Conservation (phyloP, 2,329 filamentous ascomycete species). For the Acarospora socialis region DNA sequence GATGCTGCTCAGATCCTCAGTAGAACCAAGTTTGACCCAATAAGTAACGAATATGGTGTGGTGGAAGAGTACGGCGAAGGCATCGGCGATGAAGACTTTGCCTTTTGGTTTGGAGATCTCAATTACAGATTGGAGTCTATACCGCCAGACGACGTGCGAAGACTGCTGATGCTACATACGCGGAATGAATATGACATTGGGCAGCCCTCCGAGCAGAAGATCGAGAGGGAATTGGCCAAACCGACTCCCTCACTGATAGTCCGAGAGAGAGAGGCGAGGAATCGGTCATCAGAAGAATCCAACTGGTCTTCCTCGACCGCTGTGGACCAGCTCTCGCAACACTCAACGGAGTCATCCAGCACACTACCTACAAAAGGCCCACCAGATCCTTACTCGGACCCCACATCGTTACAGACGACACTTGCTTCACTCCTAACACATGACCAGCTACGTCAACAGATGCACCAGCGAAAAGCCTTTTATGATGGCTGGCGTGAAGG, state of each 20-base stretch:
- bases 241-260: constrained; percentile 2
- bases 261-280: too few relatives aligned
- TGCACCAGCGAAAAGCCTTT: constrained; percentile 56
- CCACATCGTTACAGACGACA: constrained; percentile 75
- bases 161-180: constrained; percentile 69
- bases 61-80: constrained; percentile 43
- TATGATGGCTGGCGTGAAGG: constrained; percentile 90
- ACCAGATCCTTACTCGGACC: constrained; percentile 59
- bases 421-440: constrained; percentile 76
- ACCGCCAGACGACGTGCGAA: constrained; percentile 77
- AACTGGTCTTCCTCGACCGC: constrained; percentile 2
- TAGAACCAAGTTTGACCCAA: constrained; percentile 64
- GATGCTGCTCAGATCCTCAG: constrained; percentile 66
- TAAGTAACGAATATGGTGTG: constrained; percentile 49
- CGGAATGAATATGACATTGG: constrained; percentile 56
- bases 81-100: constrained; percentile 83
- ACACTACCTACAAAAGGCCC: constrained; percentile 42
- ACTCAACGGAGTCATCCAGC: constrained; percentile 9
- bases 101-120: constrained; percentile 91
- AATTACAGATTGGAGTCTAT: constrained; percentile 87
- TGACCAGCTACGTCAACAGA: constrained; percentile 73
- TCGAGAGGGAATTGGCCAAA: constrained; percentile 21
- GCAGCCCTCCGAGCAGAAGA: constrained; percentile 18
- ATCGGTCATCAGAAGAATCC: constrained; percentile 4
- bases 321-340: not conserved